phyloP scores from a whole-genome alignment of 2,329 filamentous ascomycete species.

The Pestalotiopsis sp. region DNA sequence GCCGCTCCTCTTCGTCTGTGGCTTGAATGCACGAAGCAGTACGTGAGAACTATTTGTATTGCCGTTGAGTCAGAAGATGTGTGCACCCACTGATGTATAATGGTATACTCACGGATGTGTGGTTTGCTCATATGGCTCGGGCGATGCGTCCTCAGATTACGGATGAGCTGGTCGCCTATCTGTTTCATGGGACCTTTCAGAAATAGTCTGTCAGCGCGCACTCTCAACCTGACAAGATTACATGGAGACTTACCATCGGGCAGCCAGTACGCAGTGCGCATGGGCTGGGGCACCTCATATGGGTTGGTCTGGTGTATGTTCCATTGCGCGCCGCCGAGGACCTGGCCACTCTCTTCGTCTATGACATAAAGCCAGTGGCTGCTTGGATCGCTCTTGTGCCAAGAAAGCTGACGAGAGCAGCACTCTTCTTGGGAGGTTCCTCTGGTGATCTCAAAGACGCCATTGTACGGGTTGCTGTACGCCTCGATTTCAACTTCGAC shows the following conservation, averaged over 20 bases:
- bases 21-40: slow-evolving; percentile 15
- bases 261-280: background rate
- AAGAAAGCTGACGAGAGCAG: slow-evolving; percentile 15
- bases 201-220: background rate
- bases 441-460: slow-evolving; percentile 18
- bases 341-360: slow-evolving; percentile 19
- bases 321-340: slow-evolving; percentile 20
- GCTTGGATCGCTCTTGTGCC: slow-evolving; percentile 17
- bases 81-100: background rate
- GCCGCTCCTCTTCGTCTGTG: slow-evolving; percentile 16
- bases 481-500: slow-evolving; percentile 18
- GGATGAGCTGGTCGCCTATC: slow-evolving; percentile 17
- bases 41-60: background rate
- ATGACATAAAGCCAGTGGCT: slow-evolving; percentile 22
- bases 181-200: slow-evolving; percentile 11
- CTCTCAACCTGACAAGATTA: background rate
- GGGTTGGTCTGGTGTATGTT: background rate
- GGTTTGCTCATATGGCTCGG: slow-evolving; percentile 17
- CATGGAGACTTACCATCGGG: background rate
- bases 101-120: slow-evolving; percentile 13
- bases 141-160: slow-evolving; percentile 11
- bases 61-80: background rate
- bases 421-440: slow-evolving; percentile 17
- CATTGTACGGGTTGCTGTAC: slow-evolving; percentile 19
- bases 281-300: background rate